Evolutionary conservation across 805 yeast species (phyloP).

Genomic region (Deakozyma indianensis): DNA sequence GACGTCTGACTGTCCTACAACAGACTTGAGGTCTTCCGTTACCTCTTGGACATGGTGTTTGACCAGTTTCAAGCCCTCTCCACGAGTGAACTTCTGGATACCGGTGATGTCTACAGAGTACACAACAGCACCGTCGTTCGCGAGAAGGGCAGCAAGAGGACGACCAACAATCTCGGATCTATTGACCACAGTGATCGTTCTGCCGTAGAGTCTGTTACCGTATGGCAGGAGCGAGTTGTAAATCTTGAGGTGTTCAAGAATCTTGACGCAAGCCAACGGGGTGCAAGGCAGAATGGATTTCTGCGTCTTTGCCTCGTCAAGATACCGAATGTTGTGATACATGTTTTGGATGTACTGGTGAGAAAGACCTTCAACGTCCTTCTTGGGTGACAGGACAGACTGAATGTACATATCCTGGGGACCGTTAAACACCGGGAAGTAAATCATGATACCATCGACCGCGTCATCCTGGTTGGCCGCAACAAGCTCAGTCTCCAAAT

Average conservation of each 20-base stretch:
- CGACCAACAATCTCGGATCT: constrained; percentile 96
- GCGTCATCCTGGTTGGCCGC: constrained; percentile 63
- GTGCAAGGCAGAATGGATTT: constrained; percentile 94
- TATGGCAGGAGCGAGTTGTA: constrained; percentile 71
- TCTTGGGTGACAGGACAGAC: constrained; percentile 79
- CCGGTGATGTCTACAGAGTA: constrained; percentile 82
- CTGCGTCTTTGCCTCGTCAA: constrained; percentile 49
- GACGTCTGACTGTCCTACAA: constrained; percentile 70
- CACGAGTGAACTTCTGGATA: constrained; percentile 85
- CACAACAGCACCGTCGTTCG: constrained; percentile 95
- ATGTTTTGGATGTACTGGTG: constrained; percentile 84
- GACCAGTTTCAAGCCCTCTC: constrained; percentile 69
- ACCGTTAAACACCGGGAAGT: constrained; percentile 93
- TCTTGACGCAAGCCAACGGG: constrained; percentile 88
- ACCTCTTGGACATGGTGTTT: constrained; percentile 70
- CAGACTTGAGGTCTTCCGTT: constrained; percentile 38
- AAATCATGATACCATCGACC: constrained; percentile 89
- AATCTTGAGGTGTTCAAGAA: constrained; percentile 76
- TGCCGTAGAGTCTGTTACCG: constrained; percentile 89
- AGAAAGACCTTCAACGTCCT: constrained; percentile 93
- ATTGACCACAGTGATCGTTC: constrained; percentile 79
- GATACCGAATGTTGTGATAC: constrained; percentile 80
- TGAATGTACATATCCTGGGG: constrained; percentile 91
- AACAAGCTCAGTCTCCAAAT: constrained; percentile 68
- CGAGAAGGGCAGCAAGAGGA: constrained; percentile 87